phyloP scores from a whole-genome alignment of 2,329 filamentous ascomycete species.

The Hypoxylon sp. region DNA sequence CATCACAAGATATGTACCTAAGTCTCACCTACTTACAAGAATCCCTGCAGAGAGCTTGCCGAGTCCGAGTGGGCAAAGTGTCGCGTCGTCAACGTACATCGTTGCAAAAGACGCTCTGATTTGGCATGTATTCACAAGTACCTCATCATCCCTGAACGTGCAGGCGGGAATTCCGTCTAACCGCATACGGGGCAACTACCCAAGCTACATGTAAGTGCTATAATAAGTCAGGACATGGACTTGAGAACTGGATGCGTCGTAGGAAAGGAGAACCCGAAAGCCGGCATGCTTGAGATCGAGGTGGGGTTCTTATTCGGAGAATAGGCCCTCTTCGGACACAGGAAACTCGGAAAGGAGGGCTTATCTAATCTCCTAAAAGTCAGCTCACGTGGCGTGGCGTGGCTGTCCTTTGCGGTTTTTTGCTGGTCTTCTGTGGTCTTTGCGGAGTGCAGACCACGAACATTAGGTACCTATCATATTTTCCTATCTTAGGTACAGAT shows the following conservation, averaged over 20 bases:
- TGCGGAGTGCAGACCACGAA: not conserved
- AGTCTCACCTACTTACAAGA: slow-evolving; percentile 34
- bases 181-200: slow-evolving; percentile 36
- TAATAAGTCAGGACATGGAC: slow-evolving; percentile 15
- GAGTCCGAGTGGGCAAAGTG: slow-evolving; percentile 30
- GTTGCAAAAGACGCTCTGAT: slow-evolving; percentile 24
- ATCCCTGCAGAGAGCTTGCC: slow-evolving; percentile 35
- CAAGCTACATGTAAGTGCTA: slow-evolving; percentile 7
- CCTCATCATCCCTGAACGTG: slow-evolving; percentile 40
- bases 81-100: slow-evolving; percentile 25
- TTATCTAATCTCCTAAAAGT: slow-evolving; percentile 31
- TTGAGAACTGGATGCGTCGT: slow-evolving; percentile 13
- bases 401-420: not conserved
- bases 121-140: slow-evolving; percentile 43
- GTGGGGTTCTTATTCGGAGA: slow-evolving; percentile 35
- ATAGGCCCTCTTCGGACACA: slow-evolving; percentile 36
- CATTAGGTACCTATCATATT: slow-evolving; percentile 3
- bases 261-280: slow-evolving; percentile 36
- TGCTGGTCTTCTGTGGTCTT: not conserved
- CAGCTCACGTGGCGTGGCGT: slow-evolving; percentile 29
- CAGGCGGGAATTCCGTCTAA: slow-evolving; percentile 43
- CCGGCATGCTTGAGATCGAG: slow-evolving; percentile 29
- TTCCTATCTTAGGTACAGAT: not conserved
- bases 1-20: slow-evolving; percentile 10
- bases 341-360: slow-evolving; percentile 36